phyloP scores from a whole-genome alignment of 2,329 filamentous ascomycete genomes.

The Talaromyces sp. region DNA sequence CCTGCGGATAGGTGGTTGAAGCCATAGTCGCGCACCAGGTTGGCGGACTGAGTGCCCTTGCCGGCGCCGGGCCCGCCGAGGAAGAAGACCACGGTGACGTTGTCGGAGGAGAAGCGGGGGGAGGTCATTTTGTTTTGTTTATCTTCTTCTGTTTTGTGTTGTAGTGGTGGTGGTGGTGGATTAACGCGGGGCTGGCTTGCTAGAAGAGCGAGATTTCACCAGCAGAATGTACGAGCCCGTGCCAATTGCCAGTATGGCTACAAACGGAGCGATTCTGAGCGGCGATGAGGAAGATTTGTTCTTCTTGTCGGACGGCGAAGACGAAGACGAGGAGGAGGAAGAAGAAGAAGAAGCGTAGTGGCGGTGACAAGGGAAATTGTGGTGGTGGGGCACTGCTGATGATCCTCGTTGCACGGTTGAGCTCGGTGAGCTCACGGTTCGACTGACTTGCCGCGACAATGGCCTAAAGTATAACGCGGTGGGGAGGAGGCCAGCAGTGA shows the following conservation, averaged over 20 bases:
- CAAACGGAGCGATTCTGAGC: conserved; percentile 37
- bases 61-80: conserved; percentile 92
- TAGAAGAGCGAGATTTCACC: conserved; percentile 41
- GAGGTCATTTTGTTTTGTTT: conserved; percentile 46
- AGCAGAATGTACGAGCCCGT: conserved; percentile 47
- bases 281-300: conserved; percentile 20
- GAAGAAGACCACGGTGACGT: conserved; percentile 92
- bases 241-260: conserved; percentile 42
- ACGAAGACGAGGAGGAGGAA: background rate
- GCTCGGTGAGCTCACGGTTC: background rate
- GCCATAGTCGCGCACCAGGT: conserved; percentile 78
- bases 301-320: conserved; percentile 18
- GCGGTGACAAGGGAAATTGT: background rate
- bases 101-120: conserved; percentile 69
- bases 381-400: conserved; percentile 1
- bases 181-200: conserved; percentile 8
- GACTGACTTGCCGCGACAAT: background rate
- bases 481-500: too few relatives aligned
- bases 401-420: background rate
- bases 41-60: conserved; percentile 92
- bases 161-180: conserved; percentile 14
- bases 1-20: conserved; percentile 93
- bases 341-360: conserved; percentile 13
- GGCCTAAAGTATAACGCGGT: background rate
- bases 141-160: conserved; percentile 16